Base-by-base conservation (phyloP, 495 filamentous ascomycete species). In the Tricharina praecox region DNA sequence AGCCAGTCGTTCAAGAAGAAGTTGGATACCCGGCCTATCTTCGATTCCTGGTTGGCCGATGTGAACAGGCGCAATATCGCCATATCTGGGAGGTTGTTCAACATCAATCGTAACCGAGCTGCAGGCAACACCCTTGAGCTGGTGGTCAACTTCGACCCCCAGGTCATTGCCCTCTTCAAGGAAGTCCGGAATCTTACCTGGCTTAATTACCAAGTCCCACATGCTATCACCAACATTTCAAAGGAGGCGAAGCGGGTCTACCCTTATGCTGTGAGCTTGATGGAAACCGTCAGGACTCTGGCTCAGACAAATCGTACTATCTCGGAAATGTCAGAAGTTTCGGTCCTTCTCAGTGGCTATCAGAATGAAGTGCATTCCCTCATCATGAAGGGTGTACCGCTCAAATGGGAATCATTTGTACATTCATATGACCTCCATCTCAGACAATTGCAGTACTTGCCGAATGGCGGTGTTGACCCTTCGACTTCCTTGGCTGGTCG, bases 221-320 rank as follows among this genome's bases (percentile, higher is more conserved):
- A 96, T 66, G 71, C 79, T 1, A 79, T 99, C 57, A 93, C 78
- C 70, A 96, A 84, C 53, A 81, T 92, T 50, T 92, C 90, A 2
- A 96, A 94, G 64, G 90, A 96, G 58, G 92, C 90, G 1, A 93
- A 92, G 62, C 74, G 88, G 30, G 90, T 96, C 8, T 99, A 99
- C 58, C 90, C 90, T 1, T 96, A 87, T 59, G 90, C 90, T 16
- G 86, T 96, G 48, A 95, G 86, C 57, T 64, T 99, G 55, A 99
- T 99, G 87, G 90, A 99, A 65, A 94, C 82, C 57, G 82, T 93
- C 8, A 75, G 85, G 39, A 95, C 85, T 0, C 77, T 87, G 56
- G 70, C 82, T 2, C 90, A 99, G 64, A 94, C 85, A 1, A 81
- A 73, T 48, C 78, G 82, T 18, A 74, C 76, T 42, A 93, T 99